Percentiles rank a stretch among this genome's conserved stretches.
phyloP scores from a whole-genome alignment of 1,284 basidiomycete species.

The Tetrapyrgos nigripes region DNA sequence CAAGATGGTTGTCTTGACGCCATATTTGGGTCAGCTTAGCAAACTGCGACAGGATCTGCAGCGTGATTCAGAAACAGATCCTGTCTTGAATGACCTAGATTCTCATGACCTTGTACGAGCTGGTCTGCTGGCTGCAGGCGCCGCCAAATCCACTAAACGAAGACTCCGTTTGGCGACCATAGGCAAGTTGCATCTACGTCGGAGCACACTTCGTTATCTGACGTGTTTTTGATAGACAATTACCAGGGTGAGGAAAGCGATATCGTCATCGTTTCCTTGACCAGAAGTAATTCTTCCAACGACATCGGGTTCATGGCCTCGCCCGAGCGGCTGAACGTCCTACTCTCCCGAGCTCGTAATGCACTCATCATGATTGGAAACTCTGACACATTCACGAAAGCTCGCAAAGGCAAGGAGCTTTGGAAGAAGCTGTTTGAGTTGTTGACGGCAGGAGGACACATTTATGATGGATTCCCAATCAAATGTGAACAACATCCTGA shows the following conservation, averaged over 20 bases:
- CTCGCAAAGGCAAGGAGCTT: conserved; percentile 55
- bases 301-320: conserved; percentile 74
- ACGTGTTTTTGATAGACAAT: conserved; percentile 48
- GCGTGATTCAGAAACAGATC: conserved; percentile 53
- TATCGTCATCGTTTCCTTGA: conserved; percentile 66
- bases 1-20: conserved; percentile 66
- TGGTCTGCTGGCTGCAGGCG: conserved; percentile 49
- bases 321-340: conserved; percentile 70
- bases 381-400: conserved; percentile 57
- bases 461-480: conserved; percentile 66
- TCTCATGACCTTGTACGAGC: conserved; percentile 60
- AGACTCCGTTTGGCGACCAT: conserved; percentile 65
- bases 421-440: conserved; percentile 57
- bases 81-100: conserved; percentile 68
- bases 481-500: conserved; percentile 60
- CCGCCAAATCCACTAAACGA: conserved; percentile 45
- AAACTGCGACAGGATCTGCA: conserved; percentile 51
- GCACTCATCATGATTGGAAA: conserved; percentile 71
- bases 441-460: conserved; percentile 45
- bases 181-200: conserved; percentile 41
- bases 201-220: background rate
- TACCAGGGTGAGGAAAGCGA: conserved; percentile 76
- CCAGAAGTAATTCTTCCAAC: conserved; percentile 57
- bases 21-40: conserved; percentile 70
- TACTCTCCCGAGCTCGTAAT: conserved; percentile 68